A percentile compares a stretch with the other conserved stretches of the same genome.
phyloP scores from a whole-genome alignment of 225 moss, liverwort and hornwort genomes.

The Bryum argenteum region DNA sequence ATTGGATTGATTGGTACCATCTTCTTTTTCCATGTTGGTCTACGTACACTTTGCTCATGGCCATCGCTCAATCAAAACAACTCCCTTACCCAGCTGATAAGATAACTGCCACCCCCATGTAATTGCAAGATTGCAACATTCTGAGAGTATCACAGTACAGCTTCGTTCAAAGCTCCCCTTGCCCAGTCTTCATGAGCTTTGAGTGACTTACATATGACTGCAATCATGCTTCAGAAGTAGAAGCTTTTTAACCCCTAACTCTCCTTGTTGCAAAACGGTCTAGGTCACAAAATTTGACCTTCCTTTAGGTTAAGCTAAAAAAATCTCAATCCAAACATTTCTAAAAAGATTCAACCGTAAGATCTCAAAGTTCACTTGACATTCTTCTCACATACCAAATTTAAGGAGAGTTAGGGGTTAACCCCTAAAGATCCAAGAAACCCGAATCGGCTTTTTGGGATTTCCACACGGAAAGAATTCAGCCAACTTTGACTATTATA shows the following conservation, averaged over 20 bases:
- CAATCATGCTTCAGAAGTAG: slow-evolving; percentile 19
- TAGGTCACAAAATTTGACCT: no score
- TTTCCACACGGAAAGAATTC: background rate
- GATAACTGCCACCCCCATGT: background rate
- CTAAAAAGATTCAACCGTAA: no score
- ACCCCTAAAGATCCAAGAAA: no score
- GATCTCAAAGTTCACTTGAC: no score
- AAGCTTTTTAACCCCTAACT: no score
- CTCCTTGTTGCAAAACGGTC: no score
- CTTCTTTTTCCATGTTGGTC: background rate
- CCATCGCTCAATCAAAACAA: background rate
- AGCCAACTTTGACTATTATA: no score
- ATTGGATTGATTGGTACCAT: slow-evolving; percentile 8
- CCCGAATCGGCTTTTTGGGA: no score
- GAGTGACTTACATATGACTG: slow-evolving; percentile 7
- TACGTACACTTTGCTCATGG: background rate
- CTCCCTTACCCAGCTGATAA: background rate
- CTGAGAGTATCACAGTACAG: background rate
- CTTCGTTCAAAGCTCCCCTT: background rate
- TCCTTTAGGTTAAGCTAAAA: no score
- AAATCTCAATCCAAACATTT: no score
- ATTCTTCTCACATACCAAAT: no score
- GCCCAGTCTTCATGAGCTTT: background rate
- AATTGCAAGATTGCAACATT: slow-evolving; percentile 36
- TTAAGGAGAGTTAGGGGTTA: no score